Evolutionary conservation across 1,284 basidiomycete species (phyloP), one percentile per base, ranked within the genome.

Genomic region (Trametes pubescens): DNA sequence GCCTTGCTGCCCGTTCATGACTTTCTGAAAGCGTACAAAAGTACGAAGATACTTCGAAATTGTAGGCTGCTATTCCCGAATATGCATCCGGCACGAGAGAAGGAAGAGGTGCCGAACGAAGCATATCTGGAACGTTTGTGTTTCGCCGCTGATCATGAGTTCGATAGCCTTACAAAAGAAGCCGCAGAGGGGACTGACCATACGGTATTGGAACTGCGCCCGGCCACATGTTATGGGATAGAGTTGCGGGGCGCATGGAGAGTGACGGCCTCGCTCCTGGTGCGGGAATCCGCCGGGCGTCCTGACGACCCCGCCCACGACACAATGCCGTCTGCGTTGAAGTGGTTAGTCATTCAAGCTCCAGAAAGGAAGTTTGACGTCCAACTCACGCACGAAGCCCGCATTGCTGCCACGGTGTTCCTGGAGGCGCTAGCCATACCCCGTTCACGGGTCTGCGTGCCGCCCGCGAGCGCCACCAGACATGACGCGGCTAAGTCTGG

Each of bases 281-380:
- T 54, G 38, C 52, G 52, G 52, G 52, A 54, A 54, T 9, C 38
- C 52, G 34, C n/a, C 34, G 13, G n/a, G 52, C 22, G 24, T 34
- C 52, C 24, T 54, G 13, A 26, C 52, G 52, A 54, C 52, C 37
- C 52, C 52, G 14, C 37, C 22, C 52, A 54, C 38, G 38, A 21
- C 38, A 40, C 16, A 10, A 14, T 38, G 51, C 18, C 21, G 29
- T 10, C 34, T 16, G 21, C 51, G 10, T 26, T 38, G 18, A 13
- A 38, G 35, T 38, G 3, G 37, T 16, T 38, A 38, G 37, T 16
- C 37, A 38, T 3, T 16, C 11, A 6, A 38, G 37, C 37, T 38
- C 10, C 37, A 3, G 40, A 43, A 16, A 9, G 40, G 40, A 43
- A n/a, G 8, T n/a, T 2, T 16, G 40, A 43, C 8, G 40, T n/a